Evolutionary conservation across 352 stramenopile species (phyloP).

Genomic region (Achlya hypogyna): DNA sequence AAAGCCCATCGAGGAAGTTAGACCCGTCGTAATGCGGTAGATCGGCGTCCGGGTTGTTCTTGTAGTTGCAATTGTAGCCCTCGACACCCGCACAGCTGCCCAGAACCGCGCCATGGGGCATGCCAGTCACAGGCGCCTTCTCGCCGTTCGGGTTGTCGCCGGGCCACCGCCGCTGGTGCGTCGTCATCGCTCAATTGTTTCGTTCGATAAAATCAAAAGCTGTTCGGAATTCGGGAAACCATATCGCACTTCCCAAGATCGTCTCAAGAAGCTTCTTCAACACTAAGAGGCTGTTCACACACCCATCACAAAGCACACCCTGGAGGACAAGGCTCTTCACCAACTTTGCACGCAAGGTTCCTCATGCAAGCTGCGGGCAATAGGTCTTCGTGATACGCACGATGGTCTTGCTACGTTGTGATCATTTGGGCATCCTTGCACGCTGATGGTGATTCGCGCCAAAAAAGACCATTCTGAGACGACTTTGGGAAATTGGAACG

Average conservation of each 20-base stretch:
- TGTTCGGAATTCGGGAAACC: not conserved
- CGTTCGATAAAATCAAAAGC: not conserved
- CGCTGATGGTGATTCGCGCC: too few relatives aligned
- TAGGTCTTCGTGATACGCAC: too few relatives aligned
- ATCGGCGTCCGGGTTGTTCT: slow-evolving; percentile 18
- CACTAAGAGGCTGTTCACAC: not conserved
- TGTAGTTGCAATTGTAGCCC: slow-evolving; percentile 21
- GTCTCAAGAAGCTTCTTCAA: not conserved
- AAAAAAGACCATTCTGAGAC: not conserved
- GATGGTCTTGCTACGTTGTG: too few relatives aligned
- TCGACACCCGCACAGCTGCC: slow-evolving; percentile 5
- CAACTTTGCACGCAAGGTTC: too few relatives aligned
- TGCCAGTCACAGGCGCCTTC: slow-evolving; percentile 1
- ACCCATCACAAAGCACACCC: not conserved
- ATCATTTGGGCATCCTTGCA: too few relatives aligned
- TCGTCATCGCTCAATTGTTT: not conserved
- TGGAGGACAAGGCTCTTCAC: not conserved
- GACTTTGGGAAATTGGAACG: not conserved
- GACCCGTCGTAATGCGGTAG: slow-evolving; percentile 14
- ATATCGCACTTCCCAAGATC: not conserved
- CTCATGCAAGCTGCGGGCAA: too few relatives aligned
- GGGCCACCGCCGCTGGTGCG: slow-evolving; percentile 15
- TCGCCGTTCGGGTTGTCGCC: slow-evolving; percentile 13
- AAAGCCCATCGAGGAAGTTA: slow-evolving; percentile 18
- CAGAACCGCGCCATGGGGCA: slow-evolving; percentile 11